phyloP scores from a whole-genome alignment of 2,329 filamentous ascomycete species.

The Coleophoma cylindrospora region DNA sequence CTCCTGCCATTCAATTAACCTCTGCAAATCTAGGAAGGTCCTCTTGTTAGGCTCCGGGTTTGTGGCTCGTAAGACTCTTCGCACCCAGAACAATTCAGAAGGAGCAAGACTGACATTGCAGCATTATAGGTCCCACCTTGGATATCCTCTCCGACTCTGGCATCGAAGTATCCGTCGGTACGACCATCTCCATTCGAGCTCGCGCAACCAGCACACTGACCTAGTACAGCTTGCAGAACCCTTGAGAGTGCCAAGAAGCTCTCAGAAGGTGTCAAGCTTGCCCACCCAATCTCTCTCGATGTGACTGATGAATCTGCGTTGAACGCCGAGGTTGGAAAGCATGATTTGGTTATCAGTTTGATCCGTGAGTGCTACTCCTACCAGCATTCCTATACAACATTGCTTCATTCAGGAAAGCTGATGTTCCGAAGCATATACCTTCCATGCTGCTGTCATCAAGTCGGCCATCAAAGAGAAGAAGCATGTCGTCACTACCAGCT shows the following conservation, averaged over 20 bases:
- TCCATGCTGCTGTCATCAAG: slow-evolving; percentile 83
- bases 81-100: no score
- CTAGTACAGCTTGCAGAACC: slow-evolving; percentile 65
- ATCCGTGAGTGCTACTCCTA: slow-evolving; percentile 43
- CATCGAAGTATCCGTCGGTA: slow-evolving; percentile 48
- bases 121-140: slow-evolving; percentile 46
- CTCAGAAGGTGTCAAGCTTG: slow-evolving; percentile 62
- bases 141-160: slow-evolving; percentile 48
- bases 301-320: slow-evolving; percentile 70
- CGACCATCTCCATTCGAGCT: slow-evolving; percentile 7
- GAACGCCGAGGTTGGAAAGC: slow-evolving; percentile 70
- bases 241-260: slow-evolving; percentile 70
- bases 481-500: slow-evolving; percentile 88
- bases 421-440: slow-evolving; percentile 57
- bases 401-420: no score
- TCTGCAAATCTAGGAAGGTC: no score
- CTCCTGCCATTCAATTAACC: no score
- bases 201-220: background rate
- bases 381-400: no score
- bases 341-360: slow-evolving; percentile 70
- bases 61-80: no score
- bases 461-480: slow-evolving; percentile 86
- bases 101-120: no score
- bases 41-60: no score
- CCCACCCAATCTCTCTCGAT: slow-evolving; percentile 73